These are phyloP conservation scores for Botryotinia narcissicola DNA, from an alignment of 2,329 filamentous ascomycete species.

Conservation along the genomic window DNA sequence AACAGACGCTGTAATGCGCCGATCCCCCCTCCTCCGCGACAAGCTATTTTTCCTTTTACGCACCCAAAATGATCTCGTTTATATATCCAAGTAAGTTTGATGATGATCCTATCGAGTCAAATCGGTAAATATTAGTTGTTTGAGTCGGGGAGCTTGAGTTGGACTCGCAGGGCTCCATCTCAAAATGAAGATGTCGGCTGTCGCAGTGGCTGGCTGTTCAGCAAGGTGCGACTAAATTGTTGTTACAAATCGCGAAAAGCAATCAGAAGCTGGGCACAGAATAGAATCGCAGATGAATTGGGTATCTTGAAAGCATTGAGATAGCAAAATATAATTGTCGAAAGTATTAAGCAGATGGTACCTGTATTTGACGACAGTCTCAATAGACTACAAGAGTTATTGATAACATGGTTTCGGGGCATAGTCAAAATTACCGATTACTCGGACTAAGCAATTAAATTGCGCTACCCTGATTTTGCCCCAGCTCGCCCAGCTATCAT, in stretches of 20 bases:
- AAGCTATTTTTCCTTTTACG: conserved; percentile 12
- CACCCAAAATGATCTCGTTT: conserved; percentile 8
- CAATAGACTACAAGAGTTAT: neutral
- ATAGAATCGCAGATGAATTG: neutral
- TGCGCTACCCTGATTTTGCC: neutral
- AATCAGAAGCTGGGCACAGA: neutral
- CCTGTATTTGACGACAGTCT: neutral
- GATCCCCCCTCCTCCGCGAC: conserved; percentile 14
- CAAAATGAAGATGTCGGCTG: conserved; percentile 26
- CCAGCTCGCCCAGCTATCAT: neutral
- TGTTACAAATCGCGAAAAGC: neutral
- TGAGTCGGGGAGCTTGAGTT: conserved; percentile 29
- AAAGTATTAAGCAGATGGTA: neutral
- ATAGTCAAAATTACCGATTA: conserved; percentile 13
- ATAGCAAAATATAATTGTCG: neutral
- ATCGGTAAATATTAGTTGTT: conserved; percentile 14
- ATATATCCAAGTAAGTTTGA: conserved; percentile 8
- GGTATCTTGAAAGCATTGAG: conserved; percentile 13
- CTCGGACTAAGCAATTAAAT: conserved; percentile 11
- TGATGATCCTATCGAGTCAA: conserved; percentile 3
- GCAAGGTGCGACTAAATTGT: conserved; percentile 11
- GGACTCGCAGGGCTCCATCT: conserved; percentile 38
- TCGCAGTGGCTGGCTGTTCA: conserved; percentile 21
- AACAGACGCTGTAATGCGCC: conserved; percentile 13
- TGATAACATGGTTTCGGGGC: conserved; percentile 11